Evolutionary conservation across 2,329 filamentous ascomycete genomes (phyloP).

Genomic region (Boeremia lycopersici): DNA sequence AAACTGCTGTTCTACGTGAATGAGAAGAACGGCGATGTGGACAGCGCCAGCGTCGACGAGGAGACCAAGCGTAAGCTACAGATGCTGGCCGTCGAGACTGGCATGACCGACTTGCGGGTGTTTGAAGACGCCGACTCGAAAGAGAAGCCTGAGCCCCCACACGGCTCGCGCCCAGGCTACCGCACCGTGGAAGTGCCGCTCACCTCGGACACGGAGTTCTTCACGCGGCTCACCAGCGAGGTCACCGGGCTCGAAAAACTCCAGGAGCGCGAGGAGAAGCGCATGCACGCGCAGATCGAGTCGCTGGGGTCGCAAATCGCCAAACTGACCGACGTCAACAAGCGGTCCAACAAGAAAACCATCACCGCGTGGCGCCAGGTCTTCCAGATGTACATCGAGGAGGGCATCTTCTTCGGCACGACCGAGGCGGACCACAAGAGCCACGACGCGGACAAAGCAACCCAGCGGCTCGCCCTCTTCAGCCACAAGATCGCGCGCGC

Average conservation of each 20-base stretch:
- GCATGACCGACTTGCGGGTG: constrained; percentile 48
- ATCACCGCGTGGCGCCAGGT: constrained; percentile 79
- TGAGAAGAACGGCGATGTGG: constrained; percentile 67
- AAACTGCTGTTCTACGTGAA: constrained; percentile 74
- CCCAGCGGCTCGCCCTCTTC: constrained; percentile 73
- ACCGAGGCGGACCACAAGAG: constrained; percentile 73
- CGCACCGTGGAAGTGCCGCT: constrained; percentile 74
- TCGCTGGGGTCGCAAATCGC: constrained; percentile 69
- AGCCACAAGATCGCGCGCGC: constrained; percentile 68
- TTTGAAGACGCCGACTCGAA: constrained; percentile 24
- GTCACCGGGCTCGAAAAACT: constrained; percentile 71
- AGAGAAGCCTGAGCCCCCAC: neutral
- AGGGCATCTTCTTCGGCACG: constrained; percentile 81
- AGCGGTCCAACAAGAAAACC: constrained; percentile 66
- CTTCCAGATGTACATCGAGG: constrained; percentile 81
- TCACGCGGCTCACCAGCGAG: constrained; percentile 74
- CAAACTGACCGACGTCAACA: constrained; percentile 67
- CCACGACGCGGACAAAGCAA: constrained; percentile 68
- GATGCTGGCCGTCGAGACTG: constrained; percentile 60
- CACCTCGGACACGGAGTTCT: constrained; percentile 79
- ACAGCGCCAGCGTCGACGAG: constrained; percentile 71
- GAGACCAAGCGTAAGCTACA: constrained; percentile 69
- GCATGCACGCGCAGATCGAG: constrained; percentile 67
- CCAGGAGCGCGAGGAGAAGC: constrained; percentile 68
- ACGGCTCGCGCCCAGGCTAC: constrained; percentile 32